phyloP scores from a whole-genome alignment of 2,329 filamentous ascomycete genomes.

The Epicoccum sorghinum region DNA sequence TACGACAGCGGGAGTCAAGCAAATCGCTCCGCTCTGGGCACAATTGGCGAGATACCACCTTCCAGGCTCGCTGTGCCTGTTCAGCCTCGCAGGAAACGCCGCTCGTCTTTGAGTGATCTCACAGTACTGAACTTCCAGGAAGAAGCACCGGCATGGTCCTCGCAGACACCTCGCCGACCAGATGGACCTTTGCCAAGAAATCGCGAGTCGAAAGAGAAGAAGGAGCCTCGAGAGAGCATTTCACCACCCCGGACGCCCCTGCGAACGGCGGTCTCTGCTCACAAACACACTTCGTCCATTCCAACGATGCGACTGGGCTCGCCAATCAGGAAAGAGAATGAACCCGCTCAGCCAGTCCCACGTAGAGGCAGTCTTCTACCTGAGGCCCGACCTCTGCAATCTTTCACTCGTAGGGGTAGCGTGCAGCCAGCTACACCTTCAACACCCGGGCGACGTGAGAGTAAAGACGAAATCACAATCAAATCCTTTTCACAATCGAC shows the following conservation, averaged over 20 bases:
- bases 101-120: conserved; percentile 90
- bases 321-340: conserved; percentile 54
- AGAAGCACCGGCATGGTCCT: conserved; percentile 46
- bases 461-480: conserved; percentile 46
- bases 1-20: conserved; percentile 51
- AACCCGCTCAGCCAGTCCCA: conserved; percentile 36
- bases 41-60: conserved; percentile 58
- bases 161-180: conserved; percentile 44
- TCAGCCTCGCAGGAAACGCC: conserved; percentile 71
- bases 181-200: conserved; percentile 31
- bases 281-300: conserved; percentile 48
- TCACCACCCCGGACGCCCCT: conserved; percentile 43
- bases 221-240: conserved; percentile 25
- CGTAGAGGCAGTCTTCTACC: conserved; percentile 11
- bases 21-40: conserved; percentile 51
- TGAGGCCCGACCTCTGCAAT: conserved; percentile 8
- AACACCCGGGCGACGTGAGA: conserved; percentile 21
- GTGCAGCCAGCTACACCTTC: conserved; percentile 28
- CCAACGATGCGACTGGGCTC: conserved; percentile 51
- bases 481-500: conserved; percentile 40
- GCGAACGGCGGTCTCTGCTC: conserved; percentile 39
- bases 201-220: conserved; percentile 18
- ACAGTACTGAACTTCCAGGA: conserved; percentile 69
- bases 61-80: conserved; percentile 22
- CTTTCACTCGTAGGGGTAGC: conserved; percentile 27